Percentiles rank a stretch among this genome's conserved stretches.
Evolutionary conservation across 2,329 filamentous ascomycete genomes (phyloP).

Genomic region (Emergomyces orientalis): DNA sequence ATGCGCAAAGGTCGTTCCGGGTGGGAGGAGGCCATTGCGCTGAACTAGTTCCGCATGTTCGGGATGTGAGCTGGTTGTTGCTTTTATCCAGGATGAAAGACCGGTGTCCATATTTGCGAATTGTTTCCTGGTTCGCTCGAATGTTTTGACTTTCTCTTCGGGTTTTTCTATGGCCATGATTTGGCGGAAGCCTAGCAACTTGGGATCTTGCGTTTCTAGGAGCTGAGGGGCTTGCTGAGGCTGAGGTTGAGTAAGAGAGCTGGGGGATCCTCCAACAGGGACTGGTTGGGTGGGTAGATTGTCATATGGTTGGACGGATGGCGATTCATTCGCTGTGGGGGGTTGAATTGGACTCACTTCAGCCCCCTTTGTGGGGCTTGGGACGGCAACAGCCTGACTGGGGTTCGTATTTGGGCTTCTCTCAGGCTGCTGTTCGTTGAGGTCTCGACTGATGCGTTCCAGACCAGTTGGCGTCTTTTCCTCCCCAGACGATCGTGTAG

Average conservation of each 20-base stretch:
- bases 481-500: neutral
- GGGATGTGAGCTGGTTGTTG: slow-evolving; percentile 42
- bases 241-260: neutral
- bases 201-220: slow-evolving; percentile 23
- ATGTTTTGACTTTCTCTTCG: slow-evolving; percentile 62
- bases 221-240: slow-evolving; percentile 9
- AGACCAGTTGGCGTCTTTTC: neutral
- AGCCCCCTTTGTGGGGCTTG: neutral
- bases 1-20: slow-evolving; percentile 19
- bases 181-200: slow-evolving; percentile 58
- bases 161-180: slow-evolving; percentile 61
- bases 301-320: neutral
- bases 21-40: slow-evolving; percentile 27
- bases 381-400: neutral
- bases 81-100: slow-evolving; percentile 51
- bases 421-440: neutral
- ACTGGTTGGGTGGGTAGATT: neutral
- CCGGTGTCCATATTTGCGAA: slow-evolving; percentile 68
- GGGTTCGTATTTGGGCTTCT: neutral
- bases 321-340: slow-evolving; percentile 1
- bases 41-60: slow-evolving; percentile 43
- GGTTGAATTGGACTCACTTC: neutral
- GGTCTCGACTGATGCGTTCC: neutral
- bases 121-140: slow-evolving; percentile 60
- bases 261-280: neutral